Evolutionary conservation across 176 grass and related monocot species (phyloP).

Genomic region (Phyllostachys edulis): DNA sequence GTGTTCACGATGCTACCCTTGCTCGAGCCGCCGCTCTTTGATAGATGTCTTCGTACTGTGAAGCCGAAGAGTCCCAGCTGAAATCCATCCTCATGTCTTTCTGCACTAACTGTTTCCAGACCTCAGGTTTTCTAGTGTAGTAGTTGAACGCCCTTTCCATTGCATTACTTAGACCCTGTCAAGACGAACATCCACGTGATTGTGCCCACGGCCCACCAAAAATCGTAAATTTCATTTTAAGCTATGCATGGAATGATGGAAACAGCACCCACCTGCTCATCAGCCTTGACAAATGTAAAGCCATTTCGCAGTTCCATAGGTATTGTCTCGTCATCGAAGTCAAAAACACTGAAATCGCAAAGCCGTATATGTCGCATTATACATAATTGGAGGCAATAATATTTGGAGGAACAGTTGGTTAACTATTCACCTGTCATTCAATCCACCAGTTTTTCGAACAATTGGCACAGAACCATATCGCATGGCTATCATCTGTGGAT

Average conservation of each 20-base stretch:
- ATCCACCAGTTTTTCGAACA: slow-evolving; percentile 86
- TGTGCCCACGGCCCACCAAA: neutral
- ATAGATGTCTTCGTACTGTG: slow-evolving; percentile 83
- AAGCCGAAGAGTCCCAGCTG: slow-evolving; percentile 81
- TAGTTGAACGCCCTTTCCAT: slow-evolving; percentile 78
- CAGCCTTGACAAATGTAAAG: slow-evolving; percentile 77
- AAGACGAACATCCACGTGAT: slow-evolving; percentile 18
- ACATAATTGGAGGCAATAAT: neutral
- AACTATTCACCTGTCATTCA: slow-evolving; percentile 80
- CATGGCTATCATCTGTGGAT: slow-evolving; percentile 92
- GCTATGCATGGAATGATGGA: neutral
- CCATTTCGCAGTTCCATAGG: slow-evolving; percentile 72
- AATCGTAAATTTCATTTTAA: neutral
- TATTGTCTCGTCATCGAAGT: slow-evolving; percentile 62
- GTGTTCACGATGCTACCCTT: slow-evolving; percentile 41
- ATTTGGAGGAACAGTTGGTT: neutral
- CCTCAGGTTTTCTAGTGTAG: slow-evolving; percentile 64
- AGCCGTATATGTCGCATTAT: neutral
- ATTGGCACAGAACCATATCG: slow-evolving; percentile 90
- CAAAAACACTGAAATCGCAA: slow-evolving; percentile 75
- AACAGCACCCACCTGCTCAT: slow-evolving; percentile 66
- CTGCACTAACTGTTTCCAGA: slow-evolving; percentile 74
- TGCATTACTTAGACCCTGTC: slow-evolving; percentile 65
- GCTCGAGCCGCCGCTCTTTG: slow-evolving; percentile 63
- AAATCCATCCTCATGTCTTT: slow-evolving; percentile 88